phyloP scores from a whole-genome alignment of 495 filamentous ascomycete genomes.

The Hypoxylon intermedium region DNA sequence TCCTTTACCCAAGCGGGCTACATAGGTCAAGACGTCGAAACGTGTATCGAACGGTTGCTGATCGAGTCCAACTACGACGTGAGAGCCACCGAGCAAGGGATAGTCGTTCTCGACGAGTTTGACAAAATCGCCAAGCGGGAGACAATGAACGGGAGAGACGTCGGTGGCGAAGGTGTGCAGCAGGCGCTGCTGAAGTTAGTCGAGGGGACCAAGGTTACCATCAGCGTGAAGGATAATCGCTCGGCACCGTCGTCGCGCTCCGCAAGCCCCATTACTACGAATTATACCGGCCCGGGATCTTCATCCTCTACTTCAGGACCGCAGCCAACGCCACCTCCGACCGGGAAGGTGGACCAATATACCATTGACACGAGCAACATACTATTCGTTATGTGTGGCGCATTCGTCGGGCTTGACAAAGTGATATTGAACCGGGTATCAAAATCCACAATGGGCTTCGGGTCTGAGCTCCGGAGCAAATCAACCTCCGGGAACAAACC shows the following conservation, averaged over 20 bases:
- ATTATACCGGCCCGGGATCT: slow-evolving; percentile 46
- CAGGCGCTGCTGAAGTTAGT: slow-evolving; percentile 95
- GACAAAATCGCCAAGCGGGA: slow-evolving; percentile 84
- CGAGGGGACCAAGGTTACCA: slow-evolving; percentile 90
- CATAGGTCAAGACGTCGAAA: slow-evolving; percentile 94
- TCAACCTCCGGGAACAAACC: slow-evolving; percentile 45
- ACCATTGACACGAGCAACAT: slow-evolving; percentile 95
- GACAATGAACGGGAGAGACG: slow-evolving; percentile 70
- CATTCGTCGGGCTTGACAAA: slow-evolving; percentile 93
- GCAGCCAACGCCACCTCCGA: slow-evolving; percentile 44
- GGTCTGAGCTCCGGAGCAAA: slow-evolving; percentile 72
- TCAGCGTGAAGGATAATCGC: slow-evolving; percentile 83
- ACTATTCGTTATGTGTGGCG: slow-evolving; percentile 93
- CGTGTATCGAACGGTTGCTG: slow-evolving; percentile 86
- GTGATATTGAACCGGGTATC: slow-evolving; percentile 83
- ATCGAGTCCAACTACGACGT: slow-evolving; percentile 91
- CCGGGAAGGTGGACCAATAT: slow-evolving; percentile 81
- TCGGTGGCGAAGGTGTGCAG: slow-evolving; percentile 92
- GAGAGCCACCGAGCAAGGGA: slow-evolving; percentile 83
- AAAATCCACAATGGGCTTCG: slow-evolving; percentile 90
- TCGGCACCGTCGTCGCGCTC: slow-evolving; percentile 54
- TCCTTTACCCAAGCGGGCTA: slow-evolving; percentile 97
- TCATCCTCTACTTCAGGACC: slow-evolving; percentile 42
- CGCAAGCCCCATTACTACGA: slow-evolving; percentile 49
- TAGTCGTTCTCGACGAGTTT: slow-evolving; percentile 94